Percentiles rank a stretch among this genome's conserved stretches.
phyloP scores from a whole-genome alignment of 192 early-diverging fungal genomes.

The Entomortierella beljakovae region DNA sequence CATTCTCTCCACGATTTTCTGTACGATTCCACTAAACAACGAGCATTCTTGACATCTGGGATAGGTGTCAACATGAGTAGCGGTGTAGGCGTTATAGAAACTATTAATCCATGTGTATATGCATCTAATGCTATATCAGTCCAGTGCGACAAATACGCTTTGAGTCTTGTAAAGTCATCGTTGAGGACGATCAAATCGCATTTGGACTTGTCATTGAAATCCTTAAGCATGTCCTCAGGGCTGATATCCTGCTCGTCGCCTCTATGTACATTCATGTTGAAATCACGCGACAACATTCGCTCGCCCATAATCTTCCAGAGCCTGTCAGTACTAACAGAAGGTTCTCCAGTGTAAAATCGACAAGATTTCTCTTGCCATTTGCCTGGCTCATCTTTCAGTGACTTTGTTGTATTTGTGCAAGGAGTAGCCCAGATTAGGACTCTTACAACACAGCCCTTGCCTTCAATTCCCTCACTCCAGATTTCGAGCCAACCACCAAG shows the following conservation, averaged over 20 bases:
- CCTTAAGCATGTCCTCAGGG: conserved; percentile 20
- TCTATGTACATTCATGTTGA: conserved; percentile 24
- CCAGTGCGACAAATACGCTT: conserved; percentile 16
- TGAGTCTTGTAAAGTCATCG: conserved; percentile 22
- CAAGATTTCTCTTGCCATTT: conserved; percentile 19
- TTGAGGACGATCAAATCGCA: conserved; percentile 32
- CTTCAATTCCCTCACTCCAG: conserved; percentile 50
- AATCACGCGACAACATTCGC: conserved; percentile 26
- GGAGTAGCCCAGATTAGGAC: conserved; percentile 44
- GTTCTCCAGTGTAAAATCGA: conserved; percentile 20
- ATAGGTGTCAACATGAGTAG: conserved; percentile 43
- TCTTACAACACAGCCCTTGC: conserved; percentile 44
- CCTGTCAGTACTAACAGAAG: conserved; percentile 9
- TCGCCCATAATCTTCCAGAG: conserved; percentile 27
- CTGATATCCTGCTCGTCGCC: conserved; percentile 26
- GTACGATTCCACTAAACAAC: conserved; percentile 21
- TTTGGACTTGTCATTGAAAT: conserved; percentile 9
- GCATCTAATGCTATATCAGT: background rate
- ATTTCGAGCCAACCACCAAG: conserved; percentile 61
- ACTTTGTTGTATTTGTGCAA: background rate
- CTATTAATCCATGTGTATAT: background rate
- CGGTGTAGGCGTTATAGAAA: background rate
- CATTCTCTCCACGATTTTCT: background rate
- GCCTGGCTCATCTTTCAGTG: conserved; percentile 12
- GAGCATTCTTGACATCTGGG: conserved; percentile 24